Evolutionary conservation across 495 filamentous ascomycete genomes (phyloP).

Genomic region (Xylaria castorea): DNA sequence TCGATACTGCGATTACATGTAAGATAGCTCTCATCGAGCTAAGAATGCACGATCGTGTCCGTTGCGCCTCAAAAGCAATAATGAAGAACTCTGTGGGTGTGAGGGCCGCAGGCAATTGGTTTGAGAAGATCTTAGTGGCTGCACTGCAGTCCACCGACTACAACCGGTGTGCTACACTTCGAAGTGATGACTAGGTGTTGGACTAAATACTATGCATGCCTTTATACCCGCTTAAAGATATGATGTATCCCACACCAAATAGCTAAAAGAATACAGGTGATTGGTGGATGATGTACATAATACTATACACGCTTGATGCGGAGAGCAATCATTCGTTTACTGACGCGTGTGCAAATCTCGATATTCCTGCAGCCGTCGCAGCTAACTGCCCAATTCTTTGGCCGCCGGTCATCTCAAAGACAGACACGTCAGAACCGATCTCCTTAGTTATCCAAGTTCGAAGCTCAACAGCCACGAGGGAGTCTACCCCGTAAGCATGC

Average conservation of each 20-base stretch:
- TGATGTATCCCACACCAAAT: background rate
- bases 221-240: background rate
- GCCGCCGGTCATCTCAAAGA: slow-evolving; percentile 6
- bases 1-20: background rate
- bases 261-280: background rate
- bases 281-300: background rate
- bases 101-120: too few relatives aligned
- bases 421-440: slow-evolving; percentile 37
- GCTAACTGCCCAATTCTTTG: background rate
- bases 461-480: slow-evolving; percentile 47
- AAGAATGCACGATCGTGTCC: background rate
- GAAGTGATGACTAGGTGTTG: background rate
- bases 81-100: too few relatives aligned
- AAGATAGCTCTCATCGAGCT: background rate
- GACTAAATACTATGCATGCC: too few relatives aligned
- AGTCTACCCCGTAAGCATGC: slow-evolving; percentile 44
- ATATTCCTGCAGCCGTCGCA: background rate
- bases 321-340: background rate
- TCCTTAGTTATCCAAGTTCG: slow-evolving; percentile 40
- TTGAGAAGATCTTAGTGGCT: too few relatives aligned
- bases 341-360: background rate
- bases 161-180: background rate
- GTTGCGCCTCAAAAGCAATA: too few relatives aligned
- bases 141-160: too few relatives aligned
- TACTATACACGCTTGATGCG: background rate